Evolutionary conservation across 371 early-diverging fungal genomes (phyloP), one percentile per base, ranked within the genome.

Genomic region (Basidiobolus meristosporus): DNA sequence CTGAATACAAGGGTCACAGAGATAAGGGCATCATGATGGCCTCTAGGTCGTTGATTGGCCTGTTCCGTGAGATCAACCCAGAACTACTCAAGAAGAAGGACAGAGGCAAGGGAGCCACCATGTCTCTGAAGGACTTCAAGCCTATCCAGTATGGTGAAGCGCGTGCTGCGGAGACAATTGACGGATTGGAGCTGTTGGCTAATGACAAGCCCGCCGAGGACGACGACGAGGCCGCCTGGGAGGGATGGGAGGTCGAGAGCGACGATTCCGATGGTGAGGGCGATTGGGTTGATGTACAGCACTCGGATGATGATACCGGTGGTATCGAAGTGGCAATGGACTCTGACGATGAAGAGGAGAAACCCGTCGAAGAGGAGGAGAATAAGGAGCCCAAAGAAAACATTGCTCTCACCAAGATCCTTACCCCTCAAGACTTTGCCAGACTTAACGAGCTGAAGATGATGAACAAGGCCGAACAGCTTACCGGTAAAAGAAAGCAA

Each of bases 61-160:
- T 96, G 11, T 96, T 73, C 70, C 68, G 97, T 32, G 91, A 93
- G 47, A 59, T 88, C 47, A 89, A 93, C 57, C 97, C 97, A 7
- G 82, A 82, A 53, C 55, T 96, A 69, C 65, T 96, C 23, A 60
- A 68, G 35, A 78, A 80, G 57, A 84, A 86, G 54, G 93, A 96
- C 46, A 70, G 97, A 43, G 93, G 93, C 36, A 83, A 86, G 55
- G 63, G 59, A 2, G 91, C 80, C 7, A 56, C 78, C 11, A 70
- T 86, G 47, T 57, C 55, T 40, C 51, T 83, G 50, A 78, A 65
- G 43, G 70, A 68, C 26, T 69, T 70, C 42, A 60, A 66, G 20
- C 59, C 78, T 1, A 62, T 69, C 18, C 46, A 60, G 40, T 95
- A 70, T 60, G 96, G 89, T 51, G 73, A 77, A 44, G 58, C 65